Evolutionary conservation across 2,329 filamentous ascomycete genomes (phyloP).

Genomic region (Neophaeococcomyces aloes): DNA sequence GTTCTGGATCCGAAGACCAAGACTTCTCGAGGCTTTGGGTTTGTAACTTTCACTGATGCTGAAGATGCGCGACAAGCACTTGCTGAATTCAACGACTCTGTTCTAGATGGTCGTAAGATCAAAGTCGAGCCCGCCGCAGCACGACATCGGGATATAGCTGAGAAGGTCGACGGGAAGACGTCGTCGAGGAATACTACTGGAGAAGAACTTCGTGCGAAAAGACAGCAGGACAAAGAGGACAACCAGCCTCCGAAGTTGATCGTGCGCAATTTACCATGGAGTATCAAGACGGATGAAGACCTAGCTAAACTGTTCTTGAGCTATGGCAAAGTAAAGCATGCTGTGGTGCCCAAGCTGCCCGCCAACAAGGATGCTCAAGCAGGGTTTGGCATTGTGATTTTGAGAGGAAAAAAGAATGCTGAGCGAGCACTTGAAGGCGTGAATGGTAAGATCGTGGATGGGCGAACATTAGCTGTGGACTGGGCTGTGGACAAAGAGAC

Average conservation of each 20-base stretch:
- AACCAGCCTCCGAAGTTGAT: constrained; percentile 65
- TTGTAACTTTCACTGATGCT: constrained; percentile 89
- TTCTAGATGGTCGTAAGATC: constrained; percentile 70
- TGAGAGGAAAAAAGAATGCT: constrained; percentile 81
- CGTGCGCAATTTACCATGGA: constrained; percentile 92
- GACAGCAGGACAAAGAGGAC: constrained; percentile 49
- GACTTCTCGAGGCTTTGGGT: constrained; percentile 81
- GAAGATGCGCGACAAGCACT: constrained; percentile 79
- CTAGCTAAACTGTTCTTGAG: constrained; percentile 68
- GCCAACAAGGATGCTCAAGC: constrained; percentile 54
- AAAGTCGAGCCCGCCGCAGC: constrained; percentile 80
- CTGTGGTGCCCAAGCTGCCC: constrained; percentile 60
- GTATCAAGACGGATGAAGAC: constrained; percentile 75
- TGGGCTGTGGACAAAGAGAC: constrained; percentile 89
- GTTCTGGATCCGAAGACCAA: constrained; percentile 80
- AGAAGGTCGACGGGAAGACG: constrained; percentile 33
- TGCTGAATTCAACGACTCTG: constrained; percentile 66
- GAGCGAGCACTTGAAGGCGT: constrained; percentile 74
- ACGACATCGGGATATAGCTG: constrained; percentile 57
- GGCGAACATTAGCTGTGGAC: constrained; percentile 80
- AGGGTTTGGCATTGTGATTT: constrained; percentile 86
- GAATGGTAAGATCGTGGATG: constrained; percentile 85
- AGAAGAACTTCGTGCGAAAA: constrained; percentile 31
- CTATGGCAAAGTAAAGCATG: constrained; percentile 84
- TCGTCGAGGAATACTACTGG: constrained; percentile 28